A percentile compares a stretch with the other conserved stretches of the same genome.
These are phyloP conservation scores for Polytrichum commune DNA, from an alignment of 225 moss, liverwort and hornwort genomes.

Conservation along the genomic window DNA sequence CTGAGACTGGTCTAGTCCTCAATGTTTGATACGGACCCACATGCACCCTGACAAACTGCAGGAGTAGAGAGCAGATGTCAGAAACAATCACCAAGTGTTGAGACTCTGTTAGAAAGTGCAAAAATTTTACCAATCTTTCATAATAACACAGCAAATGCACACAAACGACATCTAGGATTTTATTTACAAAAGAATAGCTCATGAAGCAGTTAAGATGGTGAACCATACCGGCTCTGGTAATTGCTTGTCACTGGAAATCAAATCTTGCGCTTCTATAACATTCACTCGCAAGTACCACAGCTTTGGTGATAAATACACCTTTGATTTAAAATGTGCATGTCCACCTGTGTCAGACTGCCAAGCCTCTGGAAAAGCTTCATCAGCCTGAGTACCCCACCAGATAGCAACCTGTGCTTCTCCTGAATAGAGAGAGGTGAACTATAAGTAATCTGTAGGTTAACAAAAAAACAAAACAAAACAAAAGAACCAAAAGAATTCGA, in stretches of 20 bases:
- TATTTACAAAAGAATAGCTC: no score
- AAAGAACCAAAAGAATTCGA: no score
- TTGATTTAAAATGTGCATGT: slow-evolving; percentile 80
- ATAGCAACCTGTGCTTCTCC: slow-evolving; percentile 91
- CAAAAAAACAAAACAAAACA: no score
- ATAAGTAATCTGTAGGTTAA: no score
- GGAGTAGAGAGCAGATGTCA: no score
- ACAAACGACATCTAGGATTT: no score
- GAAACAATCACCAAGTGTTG: no score
- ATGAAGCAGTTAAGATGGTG: background rate
- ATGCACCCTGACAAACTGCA: slow-evolving; percentile 69
- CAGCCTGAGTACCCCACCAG: slow-evolving; percentile 98
- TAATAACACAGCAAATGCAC: no score
- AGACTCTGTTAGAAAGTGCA: no score
- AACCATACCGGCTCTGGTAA: slow-evolving; percentile 54
- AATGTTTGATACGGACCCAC: slow-evolving; percentile 69
- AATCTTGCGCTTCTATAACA: slow-evolving; percentile 88
- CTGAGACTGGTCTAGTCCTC: slow-evolving; percentile 34
- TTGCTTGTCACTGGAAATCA: slow-evolving; percentile 46
- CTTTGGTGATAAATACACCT: slow-evolving; percentile 91
- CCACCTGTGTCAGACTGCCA: slow-evolving; percentile 98
- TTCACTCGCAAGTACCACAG: slow-evolving; percentile 89
- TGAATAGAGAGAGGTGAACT: slow-evolving; percentile 13
- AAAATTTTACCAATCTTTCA: no score
- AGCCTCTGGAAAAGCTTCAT: slow-evolving; percentile 94